These are phyloP conservation scores for Globisporangium iwayamae DNA, from an alignment of 352 stramenopile species.

Conservation along the genomic window DNA sequence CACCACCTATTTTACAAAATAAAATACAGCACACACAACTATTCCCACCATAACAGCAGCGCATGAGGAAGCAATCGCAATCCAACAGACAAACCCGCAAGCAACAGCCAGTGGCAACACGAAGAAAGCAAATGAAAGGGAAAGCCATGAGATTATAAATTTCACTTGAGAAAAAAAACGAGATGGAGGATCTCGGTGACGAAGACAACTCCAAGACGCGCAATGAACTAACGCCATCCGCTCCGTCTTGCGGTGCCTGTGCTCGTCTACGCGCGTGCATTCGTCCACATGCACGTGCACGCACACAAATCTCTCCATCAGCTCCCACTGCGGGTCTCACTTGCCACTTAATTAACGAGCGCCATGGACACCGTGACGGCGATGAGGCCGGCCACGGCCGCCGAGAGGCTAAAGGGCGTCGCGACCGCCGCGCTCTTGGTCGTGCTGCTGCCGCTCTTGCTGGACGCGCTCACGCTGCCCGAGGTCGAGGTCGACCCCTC, in stretches of 20 bases:
- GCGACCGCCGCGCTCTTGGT: constrained; percentile 13
- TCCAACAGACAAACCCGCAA: no score
- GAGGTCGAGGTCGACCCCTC: constrained; percentile 12
- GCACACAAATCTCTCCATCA: neutral
- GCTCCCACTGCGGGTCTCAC: neutral
- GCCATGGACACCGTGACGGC: constrained; percentile 7
- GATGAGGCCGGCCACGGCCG: constrained; percentile 5
- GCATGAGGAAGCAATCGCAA: neutral
- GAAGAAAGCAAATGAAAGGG: neutral
- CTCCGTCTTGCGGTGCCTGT: neutral
- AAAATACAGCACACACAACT: neutral
- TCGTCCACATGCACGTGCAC: neutral
- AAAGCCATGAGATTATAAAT: constrained; percentile 5
- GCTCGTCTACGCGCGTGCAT: no score
- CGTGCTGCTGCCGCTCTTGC: constrained; percentile 15
- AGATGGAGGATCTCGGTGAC: neutral
- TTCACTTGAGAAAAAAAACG: neutral
- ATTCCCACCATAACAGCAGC: neutral
- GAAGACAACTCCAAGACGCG: neutral
- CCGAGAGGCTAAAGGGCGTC: neutral
- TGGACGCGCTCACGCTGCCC: neutral
- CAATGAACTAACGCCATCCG: neutral
- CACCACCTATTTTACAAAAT: constrained; percentile 28
- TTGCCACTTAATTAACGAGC: constrained; percentile 6
- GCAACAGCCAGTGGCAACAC: no score